Conservation (phyloP, 1,284 basidiomycete genomes). For the Sanghuangporus baumii region DNA sequence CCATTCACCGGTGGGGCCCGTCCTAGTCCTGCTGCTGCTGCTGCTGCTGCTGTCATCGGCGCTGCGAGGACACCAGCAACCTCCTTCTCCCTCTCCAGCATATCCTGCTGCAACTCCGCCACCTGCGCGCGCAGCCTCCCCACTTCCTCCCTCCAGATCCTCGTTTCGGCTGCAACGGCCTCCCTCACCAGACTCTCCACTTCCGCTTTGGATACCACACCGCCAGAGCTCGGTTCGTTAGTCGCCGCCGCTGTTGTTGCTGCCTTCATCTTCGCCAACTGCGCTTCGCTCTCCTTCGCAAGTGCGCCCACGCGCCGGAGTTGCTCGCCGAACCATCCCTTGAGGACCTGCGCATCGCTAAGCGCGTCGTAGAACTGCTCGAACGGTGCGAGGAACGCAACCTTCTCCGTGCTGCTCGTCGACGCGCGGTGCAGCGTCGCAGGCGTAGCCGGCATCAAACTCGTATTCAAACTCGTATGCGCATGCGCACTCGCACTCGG, state of each 20-base stretch:
- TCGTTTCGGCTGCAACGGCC: constrained; percentile 50
- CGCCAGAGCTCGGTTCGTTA: neutral
- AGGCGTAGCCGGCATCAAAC: constrained; percentile 13
- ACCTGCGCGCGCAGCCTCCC: constrained; percentile 46
- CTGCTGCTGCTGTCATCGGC: neutral
- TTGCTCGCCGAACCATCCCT: constrained; percentile 67
- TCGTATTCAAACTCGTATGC: neutral
- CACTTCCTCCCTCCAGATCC: constrained; percentile 53
- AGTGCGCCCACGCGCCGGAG: constrained; percentile 26
- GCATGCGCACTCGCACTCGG: neutral
- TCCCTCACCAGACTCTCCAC: constrained; percentile 16
- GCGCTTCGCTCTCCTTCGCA: constrained; percentile 44
- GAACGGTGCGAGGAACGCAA: constrained; percentile 71
- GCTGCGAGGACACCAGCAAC: neutral
- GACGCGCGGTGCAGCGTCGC: constrained; percentile 13
- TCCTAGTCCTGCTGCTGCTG: neutral
- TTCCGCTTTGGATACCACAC: constrained; percentile 2
- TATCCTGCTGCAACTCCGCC: constrained; percentile 47
- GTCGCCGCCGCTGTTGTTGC: constrained; percentile 33
- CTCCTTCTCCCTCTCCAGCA: neutral
- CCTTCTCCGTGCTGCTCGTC: constrained; percentile 37
- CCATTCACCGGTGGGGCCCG: neutral
- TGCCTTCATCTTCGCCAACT: constrained; percentile 44
- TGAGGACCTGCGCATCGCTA: constrained; percentile 67
- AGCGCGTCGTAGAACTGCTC: constrained; percentile 75